Conservation (phyloP, 2,329 filamentous ascomycete genomes). For the Diaporthe citriasiana region DNA sequence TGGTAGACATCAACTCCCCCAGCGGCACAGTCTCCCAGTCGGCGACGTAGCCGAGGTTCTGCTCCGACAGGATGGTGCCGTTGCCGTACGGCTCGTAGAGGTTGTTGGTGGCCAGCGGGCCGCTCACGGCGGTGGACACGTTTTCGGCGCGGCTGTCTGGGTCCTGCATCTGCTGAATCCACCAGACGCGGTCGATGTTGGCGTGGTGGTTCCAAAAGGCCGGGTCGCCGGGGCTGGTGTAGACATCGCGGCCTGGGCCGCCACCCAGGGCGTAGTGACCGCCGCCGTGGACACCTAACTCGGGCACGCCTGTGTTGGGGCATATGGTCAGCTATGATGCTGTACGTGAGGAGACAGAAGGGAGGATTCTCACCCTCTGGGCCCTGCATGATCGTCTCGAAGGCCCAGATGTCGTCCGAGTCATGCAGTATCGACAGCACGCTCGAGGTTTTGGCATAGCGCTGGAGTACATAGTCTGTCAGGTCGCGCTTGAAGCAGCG, state of each 20-base stretch:
- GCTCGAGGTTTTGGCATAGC: constrained; percentile 47
- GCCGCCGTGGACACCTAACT: constrained; percentile 48
- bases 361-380: not conserved
- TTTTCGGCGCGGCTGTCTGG: constrained; percentile 49
- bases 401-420: constrained; percentile 48
- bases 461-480: constrained; percentile 47
- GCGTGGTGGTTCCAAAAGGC: constrained; percentile 39
- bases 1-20: constrained; percentile 37
- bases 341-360: not conserved
- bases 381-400: constrained; percentile 50
- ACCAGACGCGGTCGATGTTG: constrained; percentile 40
- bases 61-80: constrained; percentile 6
- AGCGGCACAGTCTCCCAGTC: constrained; percentile 13
- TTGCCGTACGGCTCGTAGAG: constrained; percentile 25
- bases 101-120: constrained; percentile 3
- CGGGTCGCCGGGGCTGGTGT: constrained; percentile 36
- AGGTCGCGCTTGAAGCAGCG: constrained; percentile 52
- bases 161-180: constrained; percentile 44
- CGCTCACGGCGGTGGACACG: constrained; percentile 25
- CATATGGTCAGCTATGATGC: constrained; percentile 27
- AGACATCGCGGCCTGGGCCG: constrained; percentile 45
- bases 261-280: constrained; percentile 47
- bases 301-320: constrained; percentile 17
- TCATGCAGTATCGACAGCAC: constrained; percentile 48
- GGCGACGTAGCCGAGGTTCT: constrained; percentile 9